phyloP scores from a whole-genome alignment of 495 filamentous ascomycete species.

The Tuber magnatum region DNA sequence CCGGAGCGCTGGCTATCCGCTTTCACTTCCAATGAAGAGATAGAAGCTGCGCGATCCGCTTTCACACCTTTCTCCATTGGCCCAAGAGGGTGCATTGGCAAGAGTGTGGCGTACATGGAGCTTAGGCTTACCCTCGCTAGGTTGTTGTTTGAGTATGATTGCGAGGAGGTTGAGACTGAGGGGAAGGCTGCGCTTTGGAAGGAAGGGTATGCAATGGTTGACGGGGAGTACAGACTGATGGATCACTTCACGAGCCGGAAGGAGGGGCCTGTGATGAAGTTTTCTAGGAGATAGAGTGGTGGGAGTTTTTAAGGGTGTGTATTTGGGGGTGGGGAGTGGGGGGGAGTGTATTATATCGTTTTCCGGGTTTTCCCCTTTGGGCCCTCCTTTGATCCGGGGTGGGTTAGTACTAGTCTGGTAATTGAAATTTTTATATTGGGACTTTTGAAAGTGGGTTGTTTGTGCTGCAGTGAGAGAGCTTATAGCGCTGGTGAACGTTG shows the following conservation, averaged over 20 bases:
- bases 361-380: background rate
- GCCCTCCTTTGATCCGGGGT: background rate
- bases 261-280: slow-evolving; percentile 36
- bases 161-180: slow-evolving; percentile 23
- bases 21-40: slow-evolving; percentile 13
- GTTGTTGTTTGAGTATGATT: slow-evolving; percentile 42
- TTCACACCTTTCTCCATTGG: slow-evolving; percentile 56
- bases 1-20: slow-evolving; percentile 47
- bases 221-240: slow-evolving; percentile 35
- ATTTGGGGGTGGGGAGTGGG: background rate
- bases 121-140: slow-evolving; percentile 49
- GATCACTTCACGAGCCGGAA: slow-evolving; percentile 40
- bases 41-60: slow-evolving; percentile 35
- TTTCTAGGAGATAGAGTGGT: slow-evolving; percentile 16
- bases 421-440: background rate
- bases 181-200: slow-evolving; percentile 36
- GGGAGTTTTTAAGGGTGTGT: background rate
- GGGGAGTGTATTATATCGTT: background rate
- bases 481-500: no score
- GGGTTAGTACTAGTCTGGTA: background rate
- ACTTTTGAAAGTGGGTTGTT: no score
- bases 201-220: slow-evolving; percentile 27
- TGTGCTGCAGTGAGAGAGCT: no score
- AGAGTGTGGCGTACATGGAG: slow-evolving; percentile 54
- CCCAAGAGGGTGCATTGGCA: slow-evolving; percentile 53